Conservation (phyloP, 768 basidiomycete species). For the Tephrocybe sp. region DNA sequence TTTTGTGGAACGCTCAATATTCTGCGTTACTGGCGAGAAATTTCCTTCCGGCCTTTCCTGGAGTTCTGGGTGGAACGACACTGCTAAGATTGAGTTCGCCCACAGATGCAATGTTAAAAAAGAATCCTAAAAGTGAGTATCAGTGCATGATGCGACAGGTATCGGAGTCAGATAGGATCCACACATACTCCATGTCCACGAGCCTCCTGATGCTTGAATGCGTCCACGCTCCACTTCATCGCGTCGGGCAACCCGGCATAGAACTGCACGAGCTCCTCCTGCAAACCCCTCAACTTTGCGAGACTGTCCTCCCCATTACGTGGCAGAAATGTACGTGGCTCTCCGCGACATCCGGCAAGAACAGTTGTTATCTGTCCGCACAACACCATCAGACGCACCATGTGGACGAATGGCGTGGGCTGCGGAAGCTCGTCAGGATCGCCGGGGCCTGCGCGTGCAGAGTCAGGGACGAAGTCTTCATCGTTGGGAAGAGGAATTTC, state of each 20-base stretch:
- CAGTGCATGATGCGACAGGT: neutral
- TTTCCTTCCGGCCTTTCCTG: slow-evolving; percentile 5
- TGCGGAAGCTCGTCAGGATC: slow-evolving; percentile 10
- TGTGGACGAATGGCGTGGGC: slow-evolving; percentile 14
- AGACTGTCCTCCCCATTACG: neutral
- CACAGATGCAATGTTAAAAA: slow-evolving; percentile 16
- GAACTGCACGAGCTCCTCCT: slow-evolving; percentile 13
- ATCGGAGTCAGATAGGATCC: neutral
- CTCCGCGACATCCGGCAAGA: slow-evolving; percentile 14
- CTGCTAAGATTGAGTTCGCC: slow-evolving; percentile 13
- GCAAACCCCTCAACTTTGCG: slow-evolving; percentile 7
- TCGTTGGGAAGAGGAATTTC: slow-evolving; percentile 18
- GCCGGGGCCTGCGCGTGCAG: slow-evolving; percentile 4
- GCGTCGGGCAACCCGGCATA: slow-evolving; percentile 11
- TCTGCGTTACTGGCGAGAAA: slow-evolving; percentile 9
- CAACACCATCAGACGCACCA: slow-evolving; percentile 15
- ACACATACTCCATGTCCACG: slow-evolving; percentile 14
- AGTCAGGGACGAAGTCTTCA: slow-evolving; percentile 14
- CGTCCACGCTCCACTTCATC: slow-evolving; percentile 19
- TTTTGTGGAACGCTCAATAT: slow-evolving; percentile 13
- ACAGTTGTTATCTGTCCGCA: slow-evolving; percentile 14
- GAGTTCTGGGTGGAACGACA: slow-evolving; percentile 16
- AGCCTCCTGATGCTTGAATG: slow-evolving; percentile 16
- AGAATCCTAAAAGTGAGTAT: slow-evolving; percentile 10
- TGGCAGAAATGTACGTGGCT: slow-evolving; percentile 11